These are phyloP conservation scores for Crithidia bombi DNA, from an alignment of 208 protist species.

Conservation along the genomic window DNA sequence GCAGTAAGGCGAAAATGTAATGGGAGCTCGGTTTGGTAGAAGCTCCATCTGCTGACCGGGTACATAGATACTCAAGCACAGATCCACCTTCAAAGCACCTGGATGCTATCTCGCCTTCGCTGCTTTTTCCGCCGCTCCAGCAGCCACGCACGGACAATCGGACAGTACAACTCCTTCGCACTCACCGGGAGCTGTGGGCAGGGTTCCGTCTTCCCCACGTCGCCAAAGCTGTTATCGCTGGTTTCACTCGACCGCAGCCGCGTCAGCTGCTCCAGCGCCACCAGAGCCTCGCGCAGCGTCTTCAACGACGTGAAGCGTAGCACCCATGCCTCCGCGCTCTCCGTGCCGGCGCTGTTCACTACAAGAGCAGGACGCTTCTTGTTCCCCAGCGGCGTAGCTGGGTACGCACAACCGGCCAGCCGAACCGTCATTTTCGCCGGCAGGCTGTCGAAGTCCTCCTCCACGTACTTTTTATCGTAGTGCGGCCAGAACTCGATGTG, in stretches of 20 bases:
- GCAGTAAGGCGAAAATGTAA: too few species aligned
- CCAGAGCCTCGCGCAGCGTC: background rate
- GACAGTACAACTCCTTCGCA: background rate
- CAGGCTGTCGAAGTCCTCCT: constrained; percentile 1
- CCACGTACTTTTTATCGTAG: constrained; percentile 5
- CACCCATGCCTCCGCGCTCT: background rate
- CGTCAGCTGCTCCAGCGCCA: constrained; percentile 1
- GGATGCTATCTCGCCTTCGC: background rate
- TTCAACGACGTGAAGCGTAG: constrained; percentile 4
- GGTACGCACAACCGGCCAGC: background rate
- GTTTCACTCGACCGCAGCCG: constrained; percentile 2
- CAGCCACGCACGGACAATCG: background rate
- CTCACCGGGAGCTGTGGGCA: background rate
- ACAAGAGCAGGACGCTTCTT: background rate
- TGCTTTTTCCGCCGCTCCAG: background rate
- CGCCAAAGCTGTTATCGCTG: constrained; percentile 5
- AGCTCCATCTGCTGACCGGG: too few species aligned
- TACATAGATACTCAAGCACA: too few species aligned
- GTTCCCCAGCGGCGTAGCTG: background rate
- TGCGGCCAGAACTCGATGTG: constrained; percentile 1
- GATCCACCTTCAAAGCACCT: background rate
- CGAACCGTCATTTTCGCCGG: background rate
- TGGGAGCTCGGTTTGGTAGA: too few species aligned
- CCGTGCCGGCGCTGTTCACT: background rate
- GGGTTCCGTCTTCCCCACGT: background rate